phyloP scores from a whole-genome alignment of 345 rosid genomes.

The Boechera retrofracta region DNA sequence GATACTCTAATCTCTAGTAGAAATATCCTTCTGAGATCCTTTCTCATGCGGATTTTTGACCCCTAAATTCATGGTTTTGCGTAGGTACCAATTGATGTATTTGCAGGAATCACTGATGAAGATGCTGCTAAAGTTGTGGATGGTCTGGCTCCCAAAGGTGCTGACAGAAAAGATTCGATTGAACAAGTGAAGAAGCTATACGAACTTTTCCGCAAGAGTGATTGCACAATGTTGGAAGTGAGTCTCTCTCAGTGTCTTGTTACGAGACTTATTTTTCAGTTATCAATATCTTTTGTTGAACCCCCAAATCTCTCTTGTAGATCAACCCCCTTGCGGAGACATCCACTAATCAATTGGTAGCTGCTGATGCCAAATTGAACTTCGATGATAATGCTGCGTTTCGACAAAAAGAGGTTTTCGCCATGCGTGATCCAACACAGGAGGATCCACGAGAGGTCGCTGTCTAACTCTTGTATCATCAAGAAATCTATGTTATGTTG shows the following conservation, averaged over 20 bases:
- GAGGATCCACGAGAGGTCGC: constrained; percentile 97
- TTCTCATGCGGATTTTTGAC: constrained; percentile 15
- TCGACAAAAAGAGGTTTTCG: constrained; percentile 82
- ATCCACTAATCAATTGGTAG: constrained; percentile 79
- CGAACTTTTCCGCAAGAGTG: constrained; percentile 75
- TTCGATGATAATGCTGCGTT: constrained; percentile 98
- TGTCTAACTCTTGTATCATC: constrained; percentile 13
- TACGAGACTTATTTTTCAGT: neutral
- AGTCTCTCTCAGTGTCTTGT: constrained; percentile 42
- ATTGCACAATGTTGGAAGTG: constrained; percentile 98
- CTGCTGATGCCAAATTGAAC: constrained; percentile 99
- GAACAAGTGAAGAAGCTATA: constrained; percentile 99
- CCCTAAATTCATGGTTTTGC: constrained; percentile 31
- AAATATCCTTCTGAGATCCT: constrained; percentile 5
- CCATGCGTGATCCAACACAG: constrained; percentile 91
- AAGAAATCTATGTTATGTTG: neutral
- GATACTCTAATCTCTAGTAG: neutral
- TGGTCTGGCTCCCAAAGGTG: constrained; percentile 85
- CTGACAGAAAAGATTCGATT: constrained; percentile 79
- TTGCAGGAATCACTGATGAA: constrained; percentile 90
- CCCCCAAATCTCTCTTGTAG: constrained; percentile 48
- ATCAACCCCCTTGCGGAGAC: constrained; percentile 99
- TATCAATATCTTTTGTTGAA: constrained; percentile 21
- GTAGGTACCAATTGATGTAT: constrained; percentile 94
- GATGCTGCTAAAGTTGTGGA: constrained; percentile 99